These are phyloP conservation scores for Euphorbia lathyris DNA, from an alignment of 345 rosid species.

Conservation along the genomic window DNA sequence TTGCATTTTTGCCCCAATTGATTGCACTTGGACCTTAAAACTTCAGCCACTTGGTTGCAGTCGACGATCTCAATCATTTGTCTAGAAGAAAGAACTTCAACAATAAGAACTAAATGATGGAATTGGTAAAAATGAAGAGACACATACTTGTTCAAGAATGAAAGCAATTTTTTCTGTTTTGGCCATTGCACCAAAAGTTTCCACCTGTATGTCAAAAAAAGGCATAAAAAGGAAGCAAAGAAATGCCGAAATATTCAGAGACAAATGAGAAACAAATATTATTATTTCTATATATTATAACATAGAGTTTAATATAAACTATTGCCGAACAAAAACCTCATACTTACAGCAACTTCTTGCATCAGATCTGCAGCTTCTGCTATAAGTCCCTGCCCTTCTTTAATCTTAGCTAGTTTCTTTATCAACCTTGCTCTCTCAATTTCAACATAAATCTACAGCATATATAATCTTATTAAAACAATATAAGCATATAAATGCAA, in stretches of 20 bases:
- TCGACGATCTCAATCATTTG: too few species aligned
- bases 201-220: constrained; percentile 52
- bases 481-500: background rate
- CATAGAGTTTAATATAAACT: background rate
- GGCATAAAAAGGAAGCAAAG: background rate
- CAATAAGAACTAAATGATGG: background rate
- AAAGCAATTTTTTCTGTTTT: constrained; percentile 94
- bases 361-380: constrained; percentile 97
- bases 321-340: background rate
- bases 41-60: constrained; percentile 5
- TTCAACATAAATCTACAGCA: constrained; percentile 81
- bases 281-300: background rate
- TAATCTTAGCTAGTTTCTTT: constrained; percentile 83
- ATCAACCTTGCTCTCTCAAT: constrained; percentile 91
- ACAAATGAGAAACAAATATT: background rate
- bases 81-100: background rate
- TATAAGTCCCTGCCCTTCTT: constrained; percentile 79
- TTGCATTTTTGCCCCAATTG: background rate
- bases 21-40: background rate
- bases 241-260: background rate
- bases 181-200: constrained; percentile 97
- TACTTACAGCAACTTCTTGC: constrained; percentile 97
- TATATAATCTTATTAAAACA: constrained; percentile 2
- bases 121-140: constrained; percentile 3
- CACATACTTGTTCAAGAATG: constrained; percentile 82